Evolutionary conservation across 2,329 filamentous ascomycete genomes (phyloP).

Genomic region (Aspergillus viridinutans): DNA sequence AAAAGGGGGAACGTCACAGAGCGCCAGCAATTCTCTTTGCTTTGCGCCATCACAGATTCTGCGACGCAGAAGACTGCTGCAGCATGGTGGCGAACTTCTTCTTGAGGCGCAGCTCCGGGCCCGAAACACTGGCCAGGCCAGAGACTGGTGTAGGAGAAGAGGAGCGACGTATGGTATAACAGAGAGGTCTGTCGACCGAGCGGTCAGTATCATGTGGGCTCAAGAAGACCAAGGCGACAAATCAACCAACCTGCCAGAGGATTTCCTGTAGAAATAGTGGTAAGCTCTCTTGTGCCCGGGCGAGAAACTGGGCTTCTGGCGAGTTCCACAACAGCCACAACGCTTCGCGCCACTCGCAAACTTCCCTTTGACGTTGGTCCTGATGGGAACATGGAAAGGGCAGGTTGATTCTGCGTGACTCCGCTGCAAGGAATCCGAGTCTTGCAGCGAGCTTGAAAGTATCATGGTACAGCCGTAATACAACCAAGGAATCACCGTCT

Average conservation of each 20-base stretch:
- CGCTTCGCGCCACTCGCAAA: constrained; percentile 34
- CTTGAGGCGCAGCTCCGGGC: constrained; percentile 32
- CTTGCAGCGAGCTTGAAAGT: constrained; percentile 43
- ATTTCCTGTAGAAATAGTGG: constrained; percentile 32
- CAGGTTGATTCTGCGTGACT: constrained; percentile 35
- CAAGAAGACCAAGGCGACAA: neutral
- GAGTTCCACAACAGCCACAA: constrained; percentile 38
- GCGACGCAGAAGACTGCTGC: constrained; percentile 45
- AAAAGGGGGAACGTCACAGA: constrained; percentile 53
- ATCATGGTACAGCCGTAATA: constrained; percentile 43
- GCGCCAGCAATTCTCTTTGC: constrained; percentile 39
- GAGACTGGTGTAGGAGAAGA: constrained; percentile 54
- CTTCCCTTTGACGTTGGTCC: constrained; percentile 26
- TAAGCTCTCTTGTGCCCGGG: constrained; percentile 34
- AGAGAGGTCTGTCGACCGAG: constrained; percentile 22
- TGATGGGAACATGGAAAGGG: constrained; percentile 20
- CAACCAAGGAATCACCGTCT: constrained; percentile 35
- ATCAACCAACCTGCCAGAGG: constrained; percentile 43
- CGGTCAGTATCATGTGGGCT: constrained; percentile 7
- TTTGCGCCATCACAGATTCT: constrained; percentile 33
- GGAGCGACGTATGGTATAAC: constrained; percentile 47
- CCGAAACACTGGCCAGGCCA: constrained; percentile 47
- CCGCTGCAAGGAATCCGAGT: constrained; percentile 42
- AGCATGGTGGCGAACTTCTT: constrained; percentile 44
- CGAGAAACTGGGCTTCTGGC: constrained; percentile 32